Evolutionary conservation across 495 filamentous ascomycete species (phyloP), one percentile per base, ranked within the genome.

Genomic region (Aspergillus diversus): DNA sequence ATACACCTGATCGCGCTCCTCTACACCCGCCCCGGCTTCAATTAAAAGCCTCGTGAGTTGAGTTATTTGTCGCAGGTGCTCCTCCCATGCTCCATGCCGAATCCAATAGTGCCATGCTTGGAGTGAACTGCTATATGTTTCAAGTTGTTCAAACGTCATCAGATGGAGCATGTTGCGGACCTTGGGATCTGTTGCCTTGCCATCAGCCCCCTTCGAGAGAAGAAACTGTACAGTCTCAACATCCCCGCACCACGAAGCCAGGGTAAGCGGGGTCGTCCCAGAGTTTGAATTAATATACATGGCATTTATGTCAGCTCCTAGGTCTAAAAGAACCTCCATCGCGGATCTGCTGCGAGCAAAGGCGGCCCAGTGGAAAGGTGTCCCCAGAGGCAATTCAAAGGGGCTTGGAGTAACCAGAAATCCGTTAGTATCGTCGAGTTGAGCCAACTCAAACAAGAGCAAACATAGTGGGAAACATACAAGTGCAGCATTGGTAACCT

Each of bases 331-430:
- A 31, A 61, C 42, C 12, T 70, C 52, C 16, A 65, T 64, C 12
- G 72, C 69, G 15, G 42, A 33, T 4, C 13, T 43, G 16, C 64
- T 61, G 13, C 71, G 55, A 47, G 70, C 60, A 33, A 66, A 68
- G 34, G 54, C 57, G 3, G 74, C 75, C 72, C 72, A 75, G 34
- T 75, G 71, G 11, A 73, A 53, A 3, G 72, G 72, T 21, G 72
- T 68, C 0, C 71, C 72, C 15, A 61, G 57, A 16, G 72, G 72
- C 57, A 73, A 63, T 53, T 73, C 64, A 57, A 73, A 75, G 13
- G 72, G 72, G 52, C 67, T 69, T 16, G 21, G 15, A 12, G 21
- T 1, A 27, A 27, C 2, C 21, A 27, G 21, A 54, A 15, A 32
- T 42, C 2, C 8, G 57, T 62, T 31, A 64, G 56, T 12, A 55